phyloP scores from a whole-genome alignment of 1,284 basidiomycete species.

The Cutaneotrichosporon spelunceum region DNA sequence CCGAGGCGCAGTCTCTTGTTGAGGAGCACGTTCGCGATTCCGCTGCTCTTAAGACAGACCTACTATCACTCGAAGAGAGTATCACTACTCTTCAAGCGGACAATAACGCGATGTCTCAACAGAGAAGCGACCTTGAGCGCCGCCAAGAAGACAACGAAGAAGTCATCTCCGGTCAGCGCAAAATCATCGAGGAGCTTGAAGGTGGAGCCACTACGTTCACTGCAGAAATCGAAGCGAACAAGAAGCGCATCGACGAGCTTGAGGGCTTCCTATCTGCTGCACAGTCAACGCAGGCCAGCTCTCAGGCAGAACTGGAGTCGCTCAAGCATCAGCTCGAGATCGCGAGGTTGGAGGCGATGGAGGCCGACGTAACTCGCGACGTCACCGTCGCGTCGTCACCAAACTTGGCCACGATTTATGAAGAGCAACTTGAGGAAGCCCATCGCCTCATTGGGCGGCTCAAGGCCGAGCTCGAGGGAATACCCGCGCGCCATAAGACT shows the following conservation, averaged over 20 bases:
- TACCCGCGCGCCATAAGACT: constrained; percentile 37
- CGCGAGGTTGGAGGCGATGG: neutral
- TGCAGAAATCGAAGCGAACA: neutral
- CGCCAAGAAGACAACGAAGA: neutral
- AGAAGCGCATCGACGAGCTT: neutral
- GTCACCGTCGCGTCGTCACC: neutral
- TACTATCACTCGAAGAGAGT: neutral
- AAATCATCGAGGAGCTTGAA: neutral
- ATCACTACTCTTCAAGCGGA: neutral
- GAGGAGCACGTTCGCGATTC: neutral
- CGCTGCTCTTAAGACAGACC: neutral
- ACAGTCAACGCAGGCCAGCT: neutral
- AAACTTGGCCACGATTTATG: constrained; percentile 54
- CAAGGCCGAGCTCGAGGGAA: constrained; percentile 58
- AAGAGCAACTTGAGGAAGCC: constrained; percentile 73
- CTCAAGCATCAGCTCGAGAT: neutral
- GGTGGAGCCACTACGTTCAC: neutral
- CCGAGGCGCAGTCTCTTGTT: neutral
- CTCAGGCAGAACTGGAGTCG: constrained; percentile 1
- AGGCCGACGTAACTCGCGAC: neutral
- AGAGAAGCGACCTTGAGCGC: neutral
- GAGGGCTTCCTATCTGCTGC: neutral
- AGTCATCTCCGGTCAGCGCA: neutral
- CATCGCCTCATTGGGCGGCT: constrained; percentile 74
- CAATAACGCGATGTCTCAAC: neutral